Evolutionary conservation across 2,329 filamentous ascomycete species (phyloP), one percentile per base, ranked within the genome.

Genomic region (Fusarium dlaminii): DNA sequence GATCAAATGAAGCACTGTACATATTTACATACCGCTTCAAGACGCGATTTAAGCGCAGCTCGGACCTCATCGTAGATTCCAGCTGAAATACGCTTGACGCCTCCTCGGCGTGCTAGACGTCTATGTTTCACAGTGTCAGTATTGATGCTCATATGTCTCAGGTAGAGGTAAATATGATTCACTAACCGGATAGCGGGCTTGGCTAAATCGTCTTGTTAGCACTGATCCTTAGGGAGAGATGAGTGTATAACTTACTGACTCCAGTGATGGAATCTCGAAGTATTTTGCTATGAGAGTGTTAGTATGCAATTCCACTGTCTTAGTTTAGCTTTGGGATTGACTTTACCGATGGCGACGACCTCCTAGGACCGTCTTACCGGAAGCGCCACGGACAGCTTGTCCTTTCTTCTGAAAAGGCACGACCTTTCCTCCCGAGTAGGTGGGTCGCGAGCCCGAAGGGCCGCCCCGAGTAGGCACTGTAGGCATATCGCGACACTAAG

Each of bases 31-130:
- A 91, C 90, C 34, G 73, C 71, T 10, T 82, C 74, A 0, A 95
- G 81, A 1, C 86, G 83, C 0, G 75, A 68, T 29, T 86, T 89
- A 4, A 95, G 59, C 0, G 85, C 89, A 0, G 8, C 24, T 0
- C 93, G 85, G 0, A 87, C 80, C 0, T 93, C 91, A 0, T 90
- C 85, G 76, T 95, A 95, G 6, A 95, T 91, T 0, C 51, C 73
- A 0, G 79, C 87, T 0, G 90, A 91, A 14, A 95, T 94, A 1
- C 93, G 86, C 79, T 95, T 95, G 1, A 96, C 91, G 0, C 93
- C 93, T 3, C 93, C 93, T 12, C 93, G 90, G 11, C 93, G 89
- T 3, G 93, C 93, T 1, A 96, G 82, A 45, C 93, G 91, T 74
- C 92, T 91, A 66, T 27, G 17, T 20, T 24, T 32, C n/a, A 29